Base-by-base conservation (phyloP, 2,329 filamentous ascomycete species). In the Akanthomyces uredinophilus region DNA sequence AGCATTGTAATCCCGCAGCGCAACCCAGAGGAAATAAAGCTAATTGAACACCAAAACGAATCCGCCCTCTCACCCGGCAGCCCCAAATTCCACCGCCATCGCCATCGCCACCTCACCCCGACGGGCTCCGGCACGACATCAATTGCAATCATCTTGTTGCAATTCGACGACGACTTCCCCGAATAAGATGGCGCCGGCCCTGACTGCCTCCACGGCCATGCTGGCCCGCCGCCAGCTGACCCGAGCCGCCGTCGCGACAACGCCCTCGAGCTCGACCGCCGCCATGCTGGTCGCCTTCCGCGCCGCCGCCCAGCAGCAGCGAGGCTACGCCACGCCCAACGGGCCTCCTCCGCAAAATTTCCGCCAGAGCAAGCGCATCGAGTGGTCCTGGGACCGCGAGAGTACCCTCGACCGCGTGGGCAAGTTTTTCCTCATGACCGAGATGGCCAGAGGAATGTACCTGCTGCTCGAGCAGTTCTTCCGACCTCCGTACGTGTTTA, bases 361-460 rank as follows among this genome's bases (percentile, higher is more conserved):
- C 83, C 87, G 95, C 69, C 82, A 93, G 70, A 84, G 87, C 71
- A 83, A 81, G 66, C 87, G 84, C 57, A 84, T 87, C 74, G 79
- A 86, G 79, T 98, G 92, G 92, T 87, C 96, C 68, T 85, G 96
- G 76, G 83, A 87, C 67, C 82, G 84, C 65, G 92, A 96, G 74
- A 86, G 83, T 66, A 85, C 89, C 41, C 79, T 96, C 69, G 92
- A 97, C 78, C 89, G 88, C 75, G 83, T 92, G 66, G 92, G 91
- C 69, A 95, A 93, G 75, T 98, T 92, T 83, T 99, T 99, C 80
- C 84, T 99, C 74, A 81, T 98, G 83, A 88, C 90, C 60, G 95
- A 99, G 83, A 95, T 98, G 89, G 84, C 91, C 75, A 87, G 95
- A 73, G 95, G 95, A 77, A 98, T 99, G 95, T 99, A 97, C 74